A percentile compares a stretch with the other conserved stretches of the same genome.
phyloP scores from a whole-genome alignment of 164 flowering plant genomes.

The Protea cynaroides region DNA sequence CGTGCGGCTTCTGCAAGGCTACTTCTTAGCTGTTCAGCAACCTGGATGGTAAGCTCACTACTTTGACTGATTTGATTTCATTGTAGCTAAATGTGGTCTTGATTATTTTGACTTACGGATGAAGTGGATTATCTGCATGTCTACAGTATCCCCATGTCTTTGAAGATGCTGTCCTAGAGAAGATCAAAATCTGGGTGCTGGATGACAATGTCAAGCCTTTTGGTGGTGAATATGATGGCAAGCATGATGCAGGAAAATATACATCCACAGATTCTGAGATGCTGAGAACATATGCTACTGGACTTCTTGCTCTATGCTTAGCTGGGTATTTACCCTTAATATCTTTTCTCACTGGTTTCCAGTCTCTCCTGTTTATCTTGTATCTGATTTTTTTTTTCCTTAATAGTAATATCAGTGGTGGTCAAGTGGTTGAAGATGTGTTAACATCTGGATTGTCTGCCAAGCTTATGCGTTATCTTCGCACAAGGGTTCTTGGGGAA shows the following conservation, averaged over 20 bases:
- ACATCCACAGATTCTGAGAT: constrained; percentile 72
- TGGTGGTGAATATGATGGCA: constrained; percentile 39
- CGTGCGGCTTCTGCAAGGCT: constrained; percentile 84
- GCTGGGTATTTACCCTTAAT: constrained; percentile 46
- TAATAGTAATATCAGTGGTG: constrained; percentile 48
- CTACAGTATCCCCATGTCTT: constrained; percentile 87
- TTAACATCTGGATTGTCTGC: constrained; percentile 84
- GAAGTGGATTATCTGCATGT: constrained; percentile 10
- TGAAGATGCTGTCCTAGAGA: constrained; percentile 73
- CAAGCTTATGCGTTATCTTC: constrained; percentile 92
- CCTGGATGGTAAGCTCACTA: constrained; percentile 59
- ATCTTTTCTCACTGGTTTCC: not conserved
- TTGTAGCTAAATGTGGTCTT: not conserved
- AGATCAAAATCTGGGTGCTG: constrained; percentile 76
- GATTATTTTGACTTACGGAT: not conserved
- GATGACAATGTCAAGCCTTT: constrained; percentile 46
- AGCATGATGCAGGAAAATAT: constrained; percentile 28
- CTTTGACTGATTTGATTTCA: not conserved
- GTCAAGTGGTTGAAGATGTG: constrained; percentile 83
- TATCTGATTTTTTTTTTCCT: not conserved
- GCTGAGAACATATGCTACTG: constrained; percentile 84
- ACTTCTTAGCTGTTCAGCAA: constrained; percentile 64
- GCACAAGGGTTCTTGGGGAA: constrained; percentile 79
- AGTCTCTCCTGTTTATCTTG: constrained; percentile 1
- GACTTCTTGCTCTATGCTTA: constrained; percentile 80